phyloP scores from a whole-genome alignment of 2,329 filamentous ascomycete species.

The Zelopaecilomyces penicillatus region DNA sequence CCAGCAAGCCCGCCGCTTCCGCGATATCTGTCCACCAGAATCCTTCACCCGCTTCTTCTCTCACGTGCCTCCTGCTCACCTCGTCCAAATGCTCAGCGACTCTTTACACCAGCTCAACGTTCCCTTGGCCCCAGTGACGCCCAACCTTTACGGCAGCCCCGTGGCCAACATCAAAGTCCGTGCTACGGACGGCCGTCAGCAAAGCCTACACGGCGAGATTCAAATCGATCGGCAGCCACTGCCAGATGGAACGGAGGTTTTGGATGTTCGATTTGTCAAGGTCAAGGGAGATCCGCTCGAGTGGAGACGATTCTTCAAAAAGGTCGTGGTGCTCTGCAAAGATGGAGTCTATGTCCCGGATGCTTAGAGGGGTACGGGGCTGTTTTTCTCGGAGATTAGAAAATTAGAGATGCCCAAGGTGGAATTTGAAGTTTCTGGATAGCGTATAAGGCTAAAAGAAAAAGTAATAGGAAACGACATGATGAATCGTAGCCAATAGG shows the following conservation, averaged over 20 bases:
- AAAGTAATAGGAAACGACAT: neutral
- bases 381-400: constrained; percentile 8
- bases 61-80: constrained; percentile 61
- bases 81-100: constrained; percentile 72
- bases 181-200: constrained; percentile 62
- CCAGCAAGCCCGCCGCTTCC: constrained; percentile 79
- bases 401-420: neutral
- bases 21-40: constrained; percentile 82
- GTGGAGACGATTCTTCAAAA: constrained; percentile 96
- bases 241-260: constrained; percentile 49
- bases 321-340: constrained; percentile 78
- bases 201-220: constrained; percentile 67
- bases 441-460: neutral
- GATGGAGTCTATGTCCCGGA: constrained; percentile 63
- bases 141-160: constrained; percentile 44
- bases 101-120: constrained; percentile 81
- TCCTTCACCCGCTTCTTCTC: constrained; percentile 91
- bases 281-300: constrained; percentile 92
- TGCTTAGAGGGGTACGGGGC: constrained; percentile 21
- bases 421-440: constrained; percentile 1
- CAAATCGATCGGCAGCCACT: constrained; percentile 59
- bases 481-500: neutral
- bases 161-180: constrained; percentile 62
- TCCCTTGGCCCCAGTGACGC: constrained; percentile 48
- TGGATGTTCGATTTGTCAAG: constrained; percentile 89